Evolutionary conservation across 805 yeast species (phyloP).

Genomic region (Lipomyces mesembrius): DNA sequence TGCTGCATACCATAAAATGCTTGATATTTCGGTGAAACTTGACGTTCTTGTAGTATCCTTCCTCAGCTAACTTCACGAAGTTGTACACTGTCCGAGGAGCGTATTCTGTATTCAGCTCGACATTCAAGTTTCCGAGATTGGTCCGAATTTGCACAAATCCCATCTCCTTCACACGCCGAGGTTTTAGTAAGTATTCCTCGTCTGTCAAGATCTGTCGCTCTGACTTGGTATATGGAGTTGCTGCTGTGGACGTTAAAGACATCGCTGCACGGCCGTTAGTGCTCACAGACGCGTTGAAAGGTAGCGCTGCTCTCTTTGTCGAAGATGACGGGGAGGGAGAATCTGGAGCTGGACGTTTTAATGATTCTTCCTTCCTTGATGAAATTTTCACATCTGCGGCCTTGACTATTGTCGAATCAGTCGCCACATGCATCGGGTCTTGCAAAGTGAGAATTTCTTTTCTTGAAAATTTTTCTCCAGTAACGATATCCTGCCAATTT

Average conservation of each 20-base stretch:
- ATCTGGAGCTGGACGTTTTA: slow-evolving; percentile 2
- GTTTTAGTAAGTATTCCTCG: slow-evolving; percentile 41
- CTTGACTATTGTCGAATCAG: neutral
- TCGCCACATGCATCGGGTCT: slow-evolving; percentile 6
- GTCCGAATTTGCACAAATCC: slow-evolving; percentile 44
- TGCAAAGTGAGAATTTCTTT: slow-evolving; percentile 41
- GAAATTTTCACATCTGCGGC: neutral
- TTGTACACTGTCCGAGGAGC: slow-evolving; percentile 54
- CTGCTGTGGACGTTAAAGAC: slow-evolving; percentile 44
- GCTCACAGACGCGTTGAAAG: slow-evolving; percentile 35
- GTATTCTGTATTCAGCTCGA: slow-evolving; percentile 73
- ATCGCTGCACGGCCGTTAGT: slow-evolving; percentile 42
- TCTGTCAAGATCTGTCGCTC: slow-evolving; percentile 38
- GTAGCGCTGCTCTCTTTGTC: neutral
- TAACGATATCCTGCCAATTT: slow-evolving; percentile 44
- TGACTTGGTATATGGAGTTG: slow-evolving; percentile 40
- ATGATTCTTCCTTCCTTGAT: neutral
- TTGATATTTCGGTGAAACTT: slow-evolving; percentile 45
- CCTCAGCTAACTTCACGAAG: slow-evolving; percentile 56
- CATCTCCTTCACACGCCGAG: slow-evolving; percentile 39
- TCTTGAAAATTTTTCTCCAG: slow-evolving; percentile 42
- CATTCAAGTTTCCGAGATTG: slow-evolving; percentile 48
- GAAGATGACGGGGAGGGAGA: neutral
- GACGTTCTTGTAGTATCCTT: slow-evolving; percentile 46
- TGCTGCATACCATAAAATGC: slow-evolving; percentile 41